These are phyloP conservation scores for Gaertneriomyces semiglobifer DNA, from an alignment of 192 early-diverging fungal genomes.

Conservation along the genomic window DNA sequence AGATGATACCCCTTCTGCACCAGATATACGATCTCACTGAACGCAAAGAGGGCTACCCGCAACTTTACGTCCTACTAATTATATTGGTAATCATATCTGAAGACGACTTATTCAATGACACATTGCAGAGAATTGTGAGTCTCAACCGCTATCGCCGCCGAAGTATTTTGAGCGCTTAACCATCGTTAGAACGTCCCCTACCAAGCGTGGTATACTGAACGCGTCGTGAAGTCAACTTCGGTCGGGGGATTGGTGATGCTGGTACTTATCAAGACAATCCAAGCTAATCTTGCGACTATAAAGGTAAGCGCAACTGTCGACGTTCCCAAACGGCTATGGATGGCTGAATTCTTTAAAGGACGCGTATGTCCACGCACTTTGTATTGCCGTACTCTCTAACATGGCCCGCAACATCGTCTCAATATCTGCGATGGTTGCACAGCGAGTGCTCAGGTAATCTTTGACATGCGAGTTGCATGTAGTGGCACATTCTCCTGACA, in stretches of 20 bases:
- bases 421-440: slow-evolving; percentile 67
- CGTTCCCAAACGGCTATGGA: neutral
- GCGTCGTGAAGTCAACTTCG: slow-evolving; percentile 60
- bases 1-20: slow-evolving; percentile 63
- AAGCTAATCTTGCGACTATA: slow-evolving; percentile 64
- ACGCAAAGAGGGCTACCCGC: slow-evolving; percentile 55
- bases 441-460: slow-evolving; percentile 60
- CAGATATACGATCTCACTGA: slow-evolving; percentile 66
- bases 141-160: too few species aligned
- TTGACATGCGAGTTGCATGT: neutral
- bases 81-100: slow-evolving; percentile 67
- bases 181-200: slow-evolving; percentile 50
- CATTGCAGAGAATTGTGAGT: slow-evolving; percentile 69
- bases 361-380: slow-evolving; percentile 64
- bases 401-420: slow-evolving; percentile 56
- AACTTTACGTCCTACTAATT: slow-evolving; percentile 65
- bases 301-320: slow-evolving; percentile 30
- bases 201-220: slow-evolving; percentile 70
- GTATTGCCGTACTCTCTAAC: slow-evolving; percentile 63
- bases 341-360: slow-evolving; percentile 41
- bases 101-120: slow-evolving; percentile 70
- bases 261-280: slow-evolving; percentile 63
- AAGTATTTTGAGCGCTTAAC: neutral
- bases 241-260: slow-evolving; percentile 64
- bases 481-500: too few species aligned